These are phyloP conservation scores for Kazachstania psychrophila DNA, from an alignment of 805 yeast species.

Conservation along the genomic window DNA sequence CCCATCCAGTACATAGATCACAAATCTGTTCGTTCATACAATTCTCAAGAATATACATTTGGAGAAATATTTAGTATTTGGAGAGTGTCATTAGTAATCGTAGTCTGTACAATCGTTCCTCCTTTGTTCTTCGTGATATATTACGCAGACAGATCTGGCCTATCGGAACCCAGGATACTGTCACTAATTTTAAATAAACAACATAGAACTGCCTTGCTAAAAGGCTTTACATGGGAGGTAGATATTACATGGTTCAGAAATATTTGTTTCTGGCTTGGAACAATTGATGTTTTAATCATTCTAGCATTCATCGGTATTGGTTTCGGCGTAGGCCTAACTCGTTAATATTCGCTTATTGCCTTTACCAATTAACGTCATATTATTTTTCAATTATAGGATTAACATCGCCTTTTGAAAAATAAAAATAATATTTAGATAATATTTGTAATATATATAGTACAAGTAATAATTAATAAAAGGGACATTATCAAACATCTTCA, in stretches of 20 bases:
- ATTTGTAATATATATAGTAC: too few relatives aligned
- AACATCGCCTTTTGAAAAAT: too few relatives aligned
- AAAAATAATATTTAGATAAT: too few relatives aligned
- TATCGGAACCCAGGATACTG: conserved; percentile 17
- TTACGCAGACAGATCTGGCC: conserved; percentile 10
- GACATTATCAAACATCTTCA: too few relatives aligned
- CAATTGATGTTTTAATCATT: conserved; percentile 19
- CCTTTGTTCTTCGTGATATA: conserved; percentile 24
- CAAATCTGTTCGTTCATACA: conserved; percentile 13
- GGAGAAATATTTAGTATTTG: conserved; percentile 16
- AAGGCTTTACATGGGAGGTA: conserved; percentile 25
- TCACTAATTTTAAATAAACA: conserved; percentile 15
- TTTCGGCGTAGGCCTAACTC: conserved; percentile 1
- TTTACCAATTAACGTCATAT: too few relatives aligned
- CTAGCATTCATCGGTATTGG: conserved; percentile 35
- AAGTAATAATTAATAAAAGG: too few relatives aligned
- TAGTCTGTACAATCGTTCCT: conserved; percentile 18
- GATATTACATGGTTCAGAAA: conserved; percentile 21
- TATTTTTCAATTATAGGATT: too few relatives aligned
- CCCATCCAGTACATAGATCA: conserved; percentile 20
- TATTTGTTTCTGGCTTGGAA: conserved; percentile 30
- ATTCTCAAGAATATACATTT: conserved; percentile 9
- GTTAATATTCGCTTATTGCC: too few relatives aligned
- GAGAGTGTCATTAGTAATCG: conserved; percentile 11
- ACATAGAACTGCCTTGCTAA: conserved; percentile 15